Base-by-base conservation (phyloP, 305 asterid genomes). In the Solanum hybrid region DNA sequence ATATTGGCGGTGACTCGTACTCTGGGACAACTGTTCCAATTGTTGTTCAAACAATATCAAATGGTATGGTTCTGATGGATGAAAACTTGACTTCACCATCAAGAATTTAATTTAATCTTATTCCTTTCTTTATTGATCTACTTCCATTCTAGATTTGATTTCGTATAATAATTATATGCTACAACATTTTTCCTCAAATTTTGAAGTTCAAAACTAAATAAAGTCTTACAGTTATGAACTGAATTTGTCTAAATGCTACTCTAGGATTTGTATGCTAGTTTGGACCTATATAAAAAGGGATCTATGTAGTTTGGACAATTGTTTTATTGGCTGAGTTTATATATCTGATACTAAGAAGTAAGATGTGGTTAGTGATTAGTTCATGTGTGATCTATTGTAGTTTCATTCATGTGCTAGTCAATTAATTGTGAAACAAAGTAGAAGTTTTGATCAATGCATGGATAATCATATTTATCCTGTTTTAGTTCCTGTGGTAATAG, bases 1-100 rank as follows among this genome's bases (percentile, higher is more conserved):
- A 88, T 29, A 35, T 88, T 76, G 86, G 79, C 12, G 79, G 79
- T 14, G 79, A 73, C 37, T 88, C 89, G 6, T 88, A 76, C 24
- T 38, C 76, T 40, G 89, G 77, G 76, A 76, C 66, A 6, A 88
- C 85, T 75, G 76, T 88, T 88, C 89, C 86, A 32, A 46, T 75
- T 27, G 38, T 46, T 17, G 86, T 75, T 88, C 89, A 34, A n/a
- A 32, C 40, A 27, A 85, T 85, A 73, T 36, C 56, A 14, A 73
- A 7, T 73, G 79, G 79, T 73, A 73, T 6, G 12, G 5, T 73
- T 73, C 5, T 14, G 6, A 73, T 7, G 36, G 37, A 9, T 34
- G 27, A 77, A 77, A 20, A 17, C 42, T 77, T 77, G 26, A 9
- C 14, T 34, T 77, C 46, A 34, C 14, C 27, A 34, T 77, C 82